Evolutionary conservation across 2,329 filamentous ascomycete genomes (phyloP), one percentile per base, ranked within the genome.

Genomic region (Neoscytalidium dimidiatum): DNA sequence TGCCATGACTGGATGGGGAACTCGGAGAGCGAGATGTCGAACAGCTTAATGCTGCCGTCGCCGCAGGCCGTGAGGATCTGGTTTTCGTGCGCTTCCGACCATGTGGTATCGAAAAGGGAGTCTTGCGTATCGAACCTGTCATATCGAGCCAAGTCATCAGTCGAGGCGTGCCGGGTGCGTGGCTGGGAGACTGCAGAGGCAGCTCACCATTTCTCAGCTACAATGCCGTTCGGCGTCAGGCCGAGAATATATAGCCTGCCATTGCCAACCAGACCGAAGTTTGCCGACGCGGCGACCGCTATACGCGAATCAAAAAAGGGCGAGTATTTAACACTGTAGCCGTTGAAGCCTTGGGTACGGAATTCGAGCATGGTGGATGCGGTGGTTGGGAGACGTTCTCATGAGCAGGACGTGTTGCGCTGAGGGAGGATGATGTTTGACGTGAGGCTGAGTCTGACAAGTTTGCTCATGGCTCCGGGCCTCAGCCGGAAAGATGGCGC

Each of bases 241-340:
- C 90, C 90, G 28, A 98, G 84, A 65, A 94, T 88, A 74, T 92
- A 98, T 0, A 98, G 81, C 48, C 94, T 88, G 11, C 95, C 95
- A 82, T 99, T 99, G 53, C 95, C 95, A 38, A 99, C 94, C 43
- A 99, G 91, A 43, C 95, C 95, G 80, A 95, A 99, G 83, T 99
- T 98, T 68, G 94, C 88, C n/a, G 93, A 91, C 1, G 91, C 86
- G 31, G 92, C 92, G 72, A 97, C 93, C 65, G 94, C 94, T 69
- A 99, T 88, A 68, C 94, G 89, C 69, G 92, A 95, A 82, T 98
- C 95, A 82, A 96, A 96, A 83, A 97, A 99, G 6, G 95, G 95
- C 64, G 94, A 98, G 84, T 98, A 99, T 81, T 97, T 97, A 79
- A 97, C 93, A 71, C 92, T 92, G 81, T 96, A 97, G 73, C 94